Base-by-base conservation (phyloP, 1,284 basidiomycete genomes). In the Ustilago curta region DNA sequence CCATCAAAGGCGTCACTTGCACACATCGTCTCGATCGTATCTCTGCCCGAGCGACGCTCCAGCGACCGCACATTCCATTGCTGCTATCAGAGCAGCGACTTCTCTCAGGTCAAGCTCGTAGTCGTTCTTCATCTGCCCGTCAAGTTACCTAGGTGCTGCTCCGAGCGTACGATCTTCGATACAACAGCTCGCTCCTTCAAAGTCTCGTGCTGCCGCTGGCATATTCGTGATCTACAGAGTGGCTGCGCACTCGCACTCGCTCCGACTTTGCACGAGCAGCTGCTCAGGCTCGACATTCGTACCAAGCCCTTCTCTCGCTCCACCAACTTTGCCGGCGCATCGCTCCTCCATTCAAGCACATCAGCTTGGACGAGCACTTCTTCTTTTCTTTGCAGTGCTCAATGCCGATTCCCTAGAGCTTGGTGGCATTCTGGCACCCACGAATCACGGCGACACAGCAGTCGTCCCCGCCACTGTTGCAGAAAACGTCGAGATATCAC, bases 381-480 rank as follows among this genome's bases (percentile, higher is more conserved):
- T 37, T 18, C 27, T 27, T 31, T 27, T 23, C 37, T 21, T n/a
- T 21, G 32, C 45, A 31, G 31, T 44, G 44, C 52, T 66, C 37
- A n/a, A 56, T 50, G 52, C 32, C 29, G 32, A 32, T 23, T 35
- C 5, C 37, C 18, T 59, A 60, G 50, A 45, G 21, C 48, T 57
- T 56, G 29, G 47, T 35, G 39, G 52, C 50, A 19, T 21, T 29
- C 48, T 32, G 47, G 40, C 53, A 31, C 42, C 29, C 32, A 19
- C 6, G 31, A 27, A n/a, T n/a, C 25, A 16, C 21, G 21, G 35
- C 45, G 37, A 45, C 27, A 49, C 45, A 56, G 37, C 43, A 25
- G 21, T 47, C 32, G 37, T 25, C 23, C 35, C 9, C 12, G 47
- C 21, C 40, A 27, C n/a, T 19, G 23, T 19, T 19, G 31, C 56